Evolutionary conservation across 495 filamentous ascomycete genomes (phyloP), one percentile per base, ranked within the genome.

Genomic region (Podospora sp.): DNA sequence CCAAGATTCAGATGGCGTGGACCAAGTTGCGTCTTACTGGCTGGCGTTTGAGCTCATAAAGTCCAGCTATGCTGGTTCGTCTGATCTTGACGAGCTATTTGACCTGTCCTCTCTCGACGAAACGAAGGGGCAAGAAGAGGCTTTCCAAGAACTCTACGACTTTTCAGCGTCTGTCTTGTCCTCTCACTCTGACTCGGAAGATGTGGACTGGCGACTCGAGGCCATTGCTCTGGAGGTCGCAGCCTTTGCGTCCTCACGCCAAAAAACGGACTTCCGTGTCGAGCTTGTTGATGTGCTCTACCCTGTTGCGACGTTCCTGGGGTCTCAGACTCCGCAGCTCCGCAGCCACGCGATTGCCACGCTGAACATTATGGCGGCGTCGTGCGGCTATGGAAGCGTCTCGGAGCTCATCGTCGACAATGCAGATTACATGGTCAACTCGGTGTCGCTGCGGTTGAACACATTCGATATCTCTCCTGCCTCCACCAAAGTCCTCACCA

Each of bases 361-460:
- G 56, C 85, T 99, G 2, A 93, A 97, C 71, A 86, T 88, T 14
- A 81, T 97, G 29, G 89, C 95, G 9, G 73, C 76, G 8, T 81
- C 90, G 0, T 97, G 93, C 76, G 88, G 86, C 20, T 99, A 98
- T 72, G 49, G 72, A 0, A 88, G 84, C 70, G 88, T 93, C 11
- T 89, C 89, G 35, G 87, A 92, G 12, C 81, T 99, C 67, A 88
- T 99, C 55, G 85, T 97, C 56, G 89, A 92, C 33, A 99, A 99
- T 68, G 93, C 91, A 25, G 95, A 99, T 76, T 99, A 99, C 75
- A 89, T 99, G 78, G 89, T 97, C 57, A 98, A 97, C 73, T 91
- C 94, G 0, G 88, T 98, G 6, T 91, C 91, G 0, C 80, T 97
- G 24, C 92, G 94, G 65, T 83, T 99, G 27, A 97, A 96, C 69